A percentile compares a stretch with the other conserved stretches of the same genome.
phyloP scores from a whole-genome alignment of 1,284 basidiomycete species.

The Fomes fomentarius region DNA sequence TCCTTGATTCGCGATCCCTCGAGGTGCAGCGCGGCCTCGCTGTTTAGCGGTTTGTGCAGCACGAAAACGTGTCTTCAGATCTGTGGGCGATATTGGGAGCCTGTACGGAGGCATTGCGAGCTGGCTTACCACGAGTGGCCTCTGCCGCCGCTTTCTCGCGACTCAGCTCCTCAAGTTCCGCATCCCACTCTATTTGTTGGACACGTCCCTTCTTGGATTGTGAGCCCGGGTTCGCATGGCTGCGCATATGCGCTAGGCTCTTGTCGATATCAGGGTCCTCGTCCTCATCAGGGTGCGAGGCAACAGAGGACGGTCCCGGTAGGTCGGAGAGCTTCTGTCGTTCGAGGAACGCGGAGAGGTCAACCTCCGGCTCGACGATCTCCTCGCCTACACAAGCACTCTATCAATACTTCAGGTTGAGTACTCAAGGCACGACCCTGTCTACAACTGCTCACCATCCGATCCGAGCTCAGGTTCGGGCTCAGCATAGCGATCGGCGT shows the following conservation, averaged over 20 bases:
- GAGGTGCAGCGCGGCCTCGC: slow-evolving; percentile 30
- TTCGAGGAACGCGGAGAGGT: slow-evolving; percentile 67
- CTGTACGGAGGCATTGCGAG: no score
- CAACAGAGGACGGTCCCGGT: slow-evolving; percentile 31
- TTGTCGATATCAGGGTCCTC: slow-evolving; percentile 71
- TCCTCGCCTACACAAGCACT: slow-evolving; percentile 54
- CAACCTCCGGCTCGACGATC: slow-evolving; percentile 71
- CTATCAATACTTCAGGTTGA: neutral
- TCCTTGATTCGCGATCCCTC: slow-evolving; percentile 10
- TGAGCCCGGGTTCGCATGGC: slow-evolving; percentile 25
- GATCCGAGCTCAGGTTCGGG: slow-evolving; percentile 65
- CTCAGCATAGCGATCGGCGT: slow-evolving; percentile 73
- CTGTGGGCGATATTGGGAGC: slow-evolving; percentile 43
- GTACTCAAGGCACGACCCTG: neutral
- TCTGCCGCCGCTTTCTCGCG: slow-evolving; percentile 73
- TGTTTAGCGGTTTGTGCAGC: slow-evolving; percentile 60
- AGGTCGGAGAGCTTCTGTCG: slow-evolving; percentile 56
- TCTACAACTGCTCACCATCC: slow-evolving; percentile 52
- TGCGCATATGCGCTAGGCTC: slow-evolving; percentile 54
- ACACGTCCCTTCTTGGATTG: slow-evolving; percentile 62
- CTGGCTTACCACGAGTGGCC: slow-evolving; percentile 74
- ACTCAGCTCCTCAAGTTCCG: slow-evolving; percentile 61
- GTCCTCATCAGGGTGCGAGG: slow-evolving; percentile 43
- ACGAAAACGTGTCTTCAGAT: slow-evolving; percentile 68
- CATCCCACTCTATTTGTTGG: slow-evolving; percentile 68